A percentile compares a stretch with the other conserved stretches of the same genome.
phyloP scores from a whole-genome alignment of 2,329 filamentous ascomycete genomes.

The Pyrenophora teres region DNA sequence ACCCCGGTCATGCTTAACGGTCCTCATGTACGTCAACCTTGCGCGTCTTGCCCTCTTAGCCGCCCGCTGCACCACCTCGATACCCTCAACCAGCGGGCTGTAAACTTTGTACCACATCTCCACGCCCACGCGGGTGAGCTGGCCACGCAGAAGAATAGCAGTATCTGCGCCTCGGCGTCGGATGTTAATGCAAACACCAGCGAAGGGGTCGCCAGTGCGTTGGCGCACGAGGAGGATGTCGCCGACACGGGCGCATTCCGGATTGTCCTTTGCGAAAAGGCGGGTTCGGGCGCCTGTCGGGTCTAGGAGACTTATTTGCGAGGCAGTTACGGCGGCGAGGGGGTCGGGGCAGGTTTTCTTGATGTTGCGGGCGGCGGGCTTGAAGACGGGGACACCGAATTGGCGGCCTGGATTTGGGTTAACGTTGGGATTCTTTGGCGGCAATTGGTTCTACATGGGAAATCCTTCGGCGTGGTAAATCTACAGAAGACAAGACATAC shows the following conservation, averaged over 20 bases:
- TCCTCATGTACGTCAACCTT: slow-evolving; percentile 85
- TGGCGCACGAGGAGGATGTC: slow-evolving; percentile 91
- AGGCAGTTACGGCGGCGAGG: slow-evolving; percentile 66
- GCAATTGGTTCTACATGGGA: neutral
- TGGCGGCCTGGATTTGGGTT: slow-evolving; percentile 19
- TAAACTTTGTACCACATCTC: slow-evolving; percentile 99
- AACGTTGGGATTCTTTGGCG: neutral
- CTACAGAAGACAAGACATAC: slow-evolving; percentile 4
- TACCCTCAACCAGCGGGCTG: slow-evolving; percentile 82
- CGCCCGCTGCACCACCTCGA: slow-evolving; percentile 89
- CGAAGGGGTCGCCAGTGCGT: slow-evolving; percentile 84
- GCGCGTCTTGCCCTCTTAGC: slow-evolving; percentile 85
- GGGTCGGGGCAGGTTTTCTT: slow-evolving; percentile 66
- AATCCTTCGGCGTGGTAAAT: too few species aligned
- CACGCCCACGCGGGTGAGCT: slow-evolving; percentile 83
- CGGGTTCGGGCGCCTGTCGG: slow-evolving; percentile 79
- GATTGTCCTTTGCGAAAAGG: slow-evolving; percentile 78
- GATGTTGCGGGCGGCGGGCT: slow-evolving; percentile 59
- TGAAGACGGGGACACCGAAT: slow-evolving; percentile 57
- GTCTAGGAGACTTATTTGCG: slow-evolving; percentile 77
- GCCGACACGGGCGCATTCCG: slow-evolving; percentile 78
- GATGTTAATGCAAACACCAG: slow-evolving; percentile 86
- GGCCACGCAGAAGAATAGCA: slow-evolving; percentile 81
- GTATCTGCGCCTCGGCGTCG: slow-evolving; percentile 85
- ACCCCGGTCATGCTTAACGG: slow-evolving; percentile 46